A percentile compares a stretch with the other conserved stretches of the same genome.
phyloP scores from a whole-genome alignment of 2,329 filamentous ascomycete genomes.

The Massarina eburnea region DNA sequence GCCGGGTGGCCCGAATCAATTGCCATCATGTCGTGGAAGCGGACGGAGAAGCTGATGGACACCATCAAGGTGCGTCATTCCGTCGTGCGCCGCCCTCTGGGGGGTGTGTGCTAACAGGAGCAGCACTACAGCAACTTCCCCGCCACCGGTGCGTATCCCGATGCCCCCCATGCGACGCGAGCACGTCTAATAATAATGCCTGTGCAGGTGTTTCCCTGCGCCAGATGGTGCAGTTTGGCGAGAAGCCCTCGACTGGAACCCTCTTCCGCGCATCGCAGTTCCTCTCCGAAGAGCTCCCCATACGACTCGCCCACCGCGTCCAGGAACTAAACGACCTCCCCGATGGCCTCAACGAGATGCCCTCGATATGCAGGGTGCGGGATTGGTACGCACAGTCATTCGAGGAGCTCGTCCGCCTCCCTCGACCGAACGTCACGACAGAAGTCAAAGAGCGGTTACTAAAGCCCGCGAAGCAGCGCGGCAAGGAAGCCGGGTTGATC shows the following conservation, averaged over 20 bases:
- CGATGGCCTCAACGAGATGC: conserved; percentile 97
- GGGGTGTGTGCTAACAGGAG: conserved; percentile 27
- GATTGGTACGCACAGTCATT: conserved; percentile 99
- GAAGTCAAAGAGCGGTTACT: conserved; percentile 81
- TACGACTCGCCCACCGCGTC: conserved; percentile 92
- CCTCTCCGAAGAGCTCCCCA: conserved; percentile 95
- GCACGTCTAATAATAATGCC: conserved; percentile 18
- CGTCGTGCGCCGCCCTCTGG: conserved; percentile 2
- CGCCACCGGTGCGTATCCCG: conserved; percentile 86
- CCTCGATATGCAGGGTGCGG: conserved; percentile 89
- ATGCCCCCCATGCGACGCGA: conserved; percentile 56
- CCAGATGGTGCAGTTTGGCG: conserved; percentile 99
- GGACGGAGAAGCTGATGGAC: conserved; percentile 86
- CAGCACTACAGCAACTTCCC: conserved; percentile 92
- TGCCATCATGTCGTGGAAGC: conserved; percentile 86
- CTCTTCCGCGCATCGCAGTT: conserved; percentile 98
- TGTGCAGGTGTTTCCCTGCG: conserved; percentile 66
- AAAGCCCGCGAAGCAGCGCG: conserved; percentile 61
- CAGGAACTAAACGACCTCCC: conserved; percentile 90
- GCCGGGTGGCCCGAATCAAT: conserved; percentile 40
- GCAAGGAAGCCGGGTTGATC: conserved; percentile 66
- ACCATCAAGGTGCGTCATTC: conserved; percentile 68
- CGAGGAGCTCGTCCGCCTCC: conserved; percentile 93
- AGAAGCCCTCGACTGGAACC: conserved; percentile 86
- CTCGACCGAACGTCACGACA: conserved; percentile 72